A percentile compares a stretch with the other conserved stretches of the same genome.
These are phyloP conservation scores for Verticillium isaacii DNA, from an alignment of 2,329 filamentous ascomycete genomes.

Conservation along the genomic window DNA sequence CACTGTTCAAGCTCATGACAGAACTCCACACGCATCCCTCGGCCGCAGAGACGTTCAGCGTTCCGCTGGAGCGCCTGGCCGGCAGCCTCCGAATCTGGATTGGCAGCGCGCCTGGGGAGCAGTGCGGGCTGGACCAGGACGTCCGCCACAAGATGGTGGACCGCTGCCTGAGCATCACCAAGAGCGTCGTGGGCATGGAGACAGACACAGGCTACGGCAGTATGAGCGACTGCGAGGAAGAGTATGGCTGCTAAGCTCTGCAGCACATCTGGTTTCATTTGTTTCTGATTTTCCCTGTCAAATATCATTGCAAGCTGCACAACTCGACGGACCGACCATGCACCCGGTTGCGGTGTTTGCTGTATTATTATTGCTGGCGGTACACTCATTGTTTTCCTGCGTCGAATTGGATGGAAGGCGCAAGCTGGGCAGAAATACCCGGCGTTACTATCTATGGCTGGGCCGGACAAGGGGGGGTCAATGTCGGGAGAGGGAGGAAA, in stretches of 20 bases:
- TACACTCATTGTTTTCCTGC: background rate
- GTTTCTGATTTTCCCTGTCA: background rate
- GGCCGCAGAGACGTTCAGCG: slow-evolving; percentile 40
- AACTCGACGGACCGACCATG: background rate
- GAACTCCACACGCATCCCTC: slow-evolving; percentile 41
- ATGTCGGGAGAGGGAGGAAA: background rate
- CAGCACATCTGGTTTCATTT: background rate
- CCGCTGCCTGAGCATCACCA: slow-evolving; percentile 50
- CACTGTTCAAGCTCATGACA: slow-evolving; percentile 55
- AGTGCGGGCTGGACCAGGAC: slow-evolving; percentile 43
- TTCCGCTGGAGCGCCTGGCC: slow-evolving; percentile 51
- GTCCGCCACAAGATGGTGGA: slow-evolving; percentile 51
- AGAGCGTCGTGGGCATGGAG: slow-evolving; percentile 55
- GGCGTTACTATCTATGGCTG: background rate
- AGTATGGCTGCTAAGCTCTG: slow-evolving; percentile 12
- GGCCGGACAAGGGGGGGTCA: background rate
- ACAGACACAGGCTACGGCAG: slow-evolving; percentile 56
- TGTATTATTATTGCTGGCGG: background rate
- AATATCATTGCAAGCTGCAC: background rate
- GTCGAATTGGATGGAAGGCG: background rate
- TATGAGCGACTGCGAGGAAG: slow-evolving; percentile 45
- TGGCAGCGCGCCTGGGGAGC: slow-evolving; percentile 45
- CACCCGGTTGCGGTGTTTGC: background rate
- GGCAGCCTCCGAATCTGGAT: slow-evolving; percentile 58
- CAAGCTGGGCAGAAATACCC: background rate